Conservation (phyloP, 2,329 filamentous ascomycete species). For the Didymella arachidicola region DNA sequence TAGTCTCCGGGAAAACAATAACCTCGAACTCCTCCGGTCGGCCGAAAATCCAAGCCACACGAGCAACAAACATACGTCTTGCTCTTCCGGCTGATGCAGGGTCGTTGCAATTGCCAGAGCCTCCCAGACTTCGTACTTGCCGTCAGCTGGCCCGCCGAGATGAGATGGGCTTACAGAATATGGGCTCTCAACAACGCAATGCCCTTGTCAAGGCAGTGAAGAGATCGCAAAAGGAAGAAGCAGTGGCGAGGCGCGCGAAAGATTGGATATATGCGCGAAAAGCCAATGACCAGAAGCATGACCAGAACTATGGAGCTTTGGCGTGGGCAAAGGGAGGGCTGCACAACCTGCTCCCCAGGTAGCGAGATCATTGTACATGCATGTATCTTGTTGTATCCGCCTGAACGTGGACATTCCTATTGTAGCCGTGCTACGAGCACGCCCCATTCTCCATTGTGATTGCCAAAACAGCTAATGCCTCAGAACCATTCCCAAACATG, state of each 20-base stretch:
- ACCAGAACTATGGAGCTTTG: constrained; percentile 17
- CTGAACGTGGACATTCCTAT: neutral
- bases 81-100: neutral
- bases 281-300: constrained; percentile 29
- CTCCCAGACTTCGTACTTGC: neutral
- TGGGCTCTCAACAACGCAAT: constrained; percentile 27
- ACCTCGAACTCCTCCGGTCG: neutral
- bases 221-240: constrained; percentile 32
- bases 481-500: neutral
- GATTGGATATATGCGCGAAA: constrained; percentile 28
- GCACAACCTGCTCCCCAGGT: constrained; percentile 13
- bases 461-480: neutral
- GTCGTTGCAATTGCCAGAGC: neutral
- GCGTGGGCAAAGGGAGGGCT: constrained; percentile 15
- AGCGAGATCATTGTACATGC: neutral
- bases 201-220: constrained; percentile 30
- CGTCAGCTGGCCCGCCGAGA: constrained; percentile 8
- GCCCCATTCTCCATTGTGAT: neutral
- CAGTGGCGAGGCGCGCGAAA: constrained; percentile 21
- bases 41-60: neutral
- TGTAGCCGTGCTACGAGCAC: neutral
- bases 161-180: constrained; percentile 27
- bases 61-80: neutral
- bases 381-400: neutral
- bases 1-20: neutral